Percentiles rank a stretch among this genome's conserved stretches.
phyloP scores from a whole-genome alignment of 116 monocot species.

The Papilionanthe hybrid region DNA sequence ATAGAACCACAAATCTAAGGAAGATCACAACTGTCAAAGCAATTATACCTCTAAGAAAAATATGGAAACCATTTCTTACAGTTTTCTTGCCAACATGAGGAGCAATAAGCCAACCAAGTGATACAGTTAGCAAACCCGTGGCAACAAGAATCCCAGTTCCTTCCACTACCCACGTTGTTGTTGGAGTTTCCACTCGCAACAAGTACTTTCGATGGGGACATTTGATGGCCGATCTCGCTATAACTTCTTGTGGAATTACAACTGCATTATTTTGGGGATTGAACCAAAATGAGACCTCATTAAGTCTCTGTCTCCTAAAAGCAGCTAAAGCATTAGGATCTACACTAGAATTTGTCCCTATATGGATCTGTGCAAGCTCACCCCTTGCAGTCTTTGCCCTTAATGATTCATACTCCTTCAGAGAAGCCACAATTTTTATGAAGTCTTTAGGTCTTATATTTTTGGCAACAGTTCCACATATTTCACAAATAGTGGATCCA shows the following conservation, averaged over 20 bases:
- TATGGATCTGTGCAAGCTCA: slow-evolving; percentile 22
- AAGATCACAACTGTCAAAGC: slow-evolving; percentile 70
- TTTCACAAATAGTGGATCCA: slow-evolving; percentile 87
- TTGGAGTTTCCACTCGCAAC: slow-evolving; percentile 25
- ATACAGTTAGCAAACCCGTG: slow-evolving; percentile 57
- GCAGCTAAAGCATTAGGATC: slow-evolving; percentile 88
- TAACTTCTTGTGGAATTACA: slow-evolving; percentile 31
- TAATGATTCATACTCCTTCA: slow-evolving; percentile 73
- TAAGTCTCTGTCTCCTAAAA: slow-evolving; percentile 76
- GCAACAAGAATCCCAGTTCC: slow-evolving; percentile 65
- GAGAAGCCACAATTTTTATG: slow-evolving; percentile 59
- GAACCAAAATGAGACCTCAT: slow-evolving; percentile 85
- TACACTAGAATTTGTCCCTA: slow-evolving; percentile 33
- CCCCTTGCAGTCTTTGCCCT: slow-evolving; percentile 59
- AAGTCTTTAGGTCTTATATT: slow-evolving; percentile 61
- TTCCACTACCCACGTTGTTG: slow-evolving; percentile 54
- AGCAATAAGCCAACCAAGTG: slow-evolving; percentile 74
- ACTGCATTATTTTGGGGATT: slow-evolving; percentile 48
- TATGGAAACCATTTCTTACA: slow-evolving; percentile 62
- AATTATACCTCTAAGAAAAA: slow-evolving; percentile 83
- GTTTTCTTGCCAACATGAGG: slow-evolving; percentile 87
- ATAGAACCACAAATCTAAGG: slow-evolving; percentile 60
- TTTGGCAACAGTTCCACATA: slow-evolving; percentile 70
- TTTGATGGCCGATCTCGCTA: slow-evolving; percentile 27
- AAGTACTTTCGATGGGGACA: slow-evolving; percentile 32